Conservation (phyloP, 805 yeast species). For the Metschnikowia gelsemii region DNA sequence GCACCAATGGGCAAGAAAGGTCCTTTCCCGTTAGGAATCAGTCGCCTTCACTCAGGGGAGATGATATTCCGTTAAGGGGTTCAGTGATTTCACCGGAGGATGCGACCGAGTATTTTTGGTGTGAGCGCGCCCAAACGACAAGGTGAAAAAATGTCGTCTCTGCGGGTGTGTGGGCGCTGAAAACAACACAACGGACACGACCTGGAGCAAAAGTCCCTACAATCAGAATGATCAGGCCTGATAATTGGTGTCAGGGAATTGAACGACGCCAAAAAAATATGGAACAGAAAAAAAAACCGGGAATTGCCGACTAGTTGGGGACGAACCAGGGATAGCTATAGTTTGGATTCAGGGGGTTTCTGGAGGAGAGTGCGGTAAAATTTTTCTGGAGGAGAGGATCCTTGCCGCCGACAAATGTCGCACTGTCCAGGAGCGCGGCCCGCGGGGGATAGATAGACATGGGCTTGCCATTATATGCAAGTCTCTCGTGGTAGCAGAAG, state of each 20-base stretch:
- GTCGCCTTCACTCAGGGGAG: constrained; percentile 2
- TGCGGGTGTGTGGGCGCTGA: constrained; percentile 13
- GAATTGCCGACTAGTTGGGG: constrained; percentile 1
- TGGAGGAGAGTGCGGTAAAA: constrained; percentile 20
- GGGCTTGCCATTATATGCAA: constrained; percentile 4
- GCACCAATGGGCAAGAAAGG: constrained; percentile 10
- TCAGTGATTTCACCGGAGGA: constrained; percentile 6
- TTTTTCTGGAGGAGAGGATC: constrained; percentile 11
- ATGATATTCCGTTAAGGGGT: neutral
- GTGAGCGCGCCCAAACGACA: constrained; percentile 14
- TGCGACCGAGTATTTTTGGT: constrained; percentile 5
- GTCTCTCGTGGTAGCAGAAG: neutral
- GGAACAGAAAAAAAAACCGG: constrained; percentile 2
- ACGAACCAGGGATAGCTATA: constrained; percentile 2
- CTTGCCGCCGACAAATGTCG: constrained; percentile 20
- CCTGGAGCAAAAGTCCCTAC: constrained; percentile 6
- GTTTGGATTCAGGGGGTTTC: constrained; percentile 15
- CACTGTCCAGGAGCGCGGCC: constrained; percentile 11
- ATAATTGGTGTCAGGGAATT: neutral
- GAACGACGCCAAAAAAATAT: constrained; percentile 5
- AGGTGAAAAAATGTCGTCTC: constrained; percentile 23
- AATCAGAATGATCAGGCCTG: constrained; percentile 4
- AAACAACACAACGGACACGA: constrained; percentile 12
- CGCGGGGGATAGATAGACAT: too few relatives aligned
- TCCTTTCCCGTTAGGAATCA: neutral